A percentile compares a stretch with the other conserved stretches of the same genome.
Evolutionary conservation across 768 basidiomycete genomes (phyloP).

Genomic region (Boletus vermiculosoides): DNA sequence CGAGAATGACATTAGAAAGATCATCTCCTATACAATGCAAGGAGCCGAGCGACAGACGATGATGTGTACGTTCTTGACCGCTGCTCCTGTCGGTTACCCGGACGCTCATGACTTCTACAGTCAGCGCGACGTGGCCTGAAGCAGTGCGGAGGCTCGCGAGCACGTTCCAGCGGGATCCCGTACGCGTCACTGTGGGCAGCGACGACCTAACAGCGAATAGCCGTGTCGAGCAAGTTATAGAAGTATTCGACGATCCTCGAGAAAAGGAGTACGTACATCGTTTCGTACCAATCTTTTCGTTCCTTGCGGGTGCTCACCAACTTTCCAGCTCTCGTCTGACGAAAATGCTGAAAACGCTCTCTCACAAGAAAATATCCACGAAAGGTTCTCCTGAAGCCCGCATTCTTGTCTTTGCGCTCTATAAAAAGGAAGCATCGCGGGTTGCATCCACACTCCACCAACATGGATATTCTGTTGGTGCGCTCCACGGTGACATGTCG

Average conservation of each 20-base stretch:
- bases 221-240: constrained; percentile 88
- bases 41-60: constrained; percentile 79
- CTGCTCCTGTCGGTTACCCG: no score
- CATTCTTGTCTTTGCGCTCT: constrained; percentile 89
- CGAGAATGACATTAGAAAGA: constrained; percentile 93
- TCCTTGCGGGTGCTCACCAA: neutral
- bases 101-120: constrained; percentile 36
- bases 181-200: constrained; percentile 91
- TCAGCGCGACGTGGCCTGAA: constrained; percentile 99
- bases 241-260: constrained; percentile 83
- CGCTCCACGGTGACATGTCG: constrained; percentile 88
- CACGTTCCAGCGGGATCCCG: constrained; percentile 81
- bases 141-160: constrained; percentile 85
- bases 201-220: constrained; percentile 95
- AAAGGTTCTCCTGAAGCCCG: constrained; percentile 55
- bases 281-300: no score
- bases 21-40: constrained; percentile 74
- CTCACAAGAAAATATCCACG: constrained; percentile 60
- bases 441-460: constrained; percentile 75
- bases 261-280: constrained; percentile 74
- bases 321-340: constrained; percentile 55
- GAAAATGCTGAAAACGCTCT: constrained; percentile 50
- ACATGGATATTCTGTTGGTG: constrained; percentile 75
- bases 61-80: constrained; percentile 71
- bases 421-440: constrained; percentile 96